A percentile compares a stretch with the other conserved stretches of the same genome.
phyloP scores from a whole-genome alignment of 2,329 filamentous ascomycete species.

The Tolypocladium tundrense region DNA sequence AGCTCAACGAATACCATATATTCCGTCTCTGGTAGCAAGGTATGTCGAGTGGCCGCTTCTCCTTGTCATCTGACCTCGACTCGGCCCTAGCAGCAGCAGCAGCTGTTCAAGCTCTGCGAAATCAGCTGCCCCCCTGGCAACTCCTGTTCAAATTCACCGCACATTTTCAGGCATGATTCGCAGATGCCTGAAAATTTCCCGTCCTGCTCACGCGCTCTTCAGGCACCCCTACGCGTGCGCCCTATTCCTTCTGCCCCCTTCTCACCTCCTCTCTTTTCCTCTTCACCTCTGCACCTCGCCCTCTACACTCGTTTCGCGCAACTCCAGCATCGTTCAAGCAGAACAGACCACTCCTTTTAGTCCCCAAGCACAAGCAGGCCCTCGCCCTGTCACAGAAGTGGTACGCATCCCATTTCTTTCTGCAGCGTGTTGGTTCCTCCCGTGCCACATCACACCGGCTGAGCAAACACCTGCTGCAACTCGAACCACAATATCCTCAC shows the following conservation, averaged over 20 bases:
- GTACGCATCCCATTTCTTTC: neutral
- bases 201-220: neutral
- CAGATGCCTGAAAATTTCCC: neutral
- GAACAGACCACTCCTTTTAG: neutral
- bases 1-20: neutral
- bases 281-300: neutral
- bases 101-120: neutral
- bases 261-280: neutral
- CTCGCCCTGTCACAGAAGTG: neutral
- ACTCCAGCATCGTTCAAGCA: neutral
- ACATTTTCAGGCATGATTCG: neutral
- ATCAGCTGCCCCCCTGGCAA: neutral
- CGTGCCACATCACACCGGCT: neutral
- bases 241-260: neutral
- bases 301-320: slow-evolving; percentile 1
- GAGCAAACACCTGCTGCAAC: neutral
- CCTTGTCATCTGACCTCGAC: neutral
- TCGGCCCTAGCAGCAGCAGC: neutral
- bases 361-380: neutral
- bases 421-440: neutral
- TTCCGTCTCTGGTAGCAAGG: neutral
- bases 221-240: neutral
- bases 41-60: neutral
- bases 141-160: neutral
- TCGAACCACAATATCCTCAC: neutral